Evolutionary conservation across 345 rosid genomes (phyloP).

Genomic region (Salix koriyanagi): DNA sequence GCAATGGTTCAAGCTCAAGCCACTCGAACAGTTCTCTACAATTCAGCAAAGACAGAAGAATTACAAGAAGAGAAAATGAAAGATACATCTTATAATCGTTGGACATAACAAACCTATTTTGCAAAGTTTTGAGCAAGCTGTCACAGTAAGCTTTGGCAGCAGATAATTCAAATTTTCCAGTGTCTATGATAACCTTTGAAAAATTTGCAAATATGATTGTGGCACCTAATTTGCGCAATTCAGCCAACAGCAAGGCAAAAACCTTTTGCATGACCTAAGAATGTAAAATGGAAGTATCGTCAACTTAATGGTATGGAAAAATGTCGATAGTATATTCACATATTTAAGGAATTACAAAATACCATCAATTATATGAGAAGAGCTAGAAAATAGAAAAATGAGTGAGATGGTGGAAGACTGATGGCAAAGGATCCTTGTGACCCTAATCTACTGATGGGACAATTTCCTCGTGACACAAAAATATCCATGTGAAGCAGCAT

Average conservation of each 20-base stretch:
- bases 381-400: background rate
- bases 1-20: constrained; percentile 77
- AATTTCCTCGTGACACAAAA: background rate
- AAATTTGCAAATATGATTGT: constrained; percentile 82
- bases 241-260: constrained; percentile 87
- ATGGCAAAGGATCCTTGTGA: background rate
- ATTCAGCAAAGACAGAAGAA: constrained; percentile 18
- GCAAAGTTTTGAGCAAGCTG: constrained; percentile 77
- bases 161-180: constrained; percentile 64
- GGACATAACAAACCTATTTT: constrained; percentile 50
- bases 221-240: constrained; percentile 91
- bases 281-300: constrained; percentile 1
- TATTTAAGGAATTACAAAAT: background rate
- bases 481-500: constrained; percentile 3
- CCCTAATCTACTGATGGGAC: background rate
- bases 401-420: background rate
- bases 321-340: background rate
- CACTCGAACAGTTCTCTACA: constrained; percentile 79
- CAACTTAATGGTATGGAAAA: background rate
- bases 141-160: constrained; percentile 84
- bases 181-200: constrained; percentile 80
- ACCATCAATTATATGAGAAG: background rate
- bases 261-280: constrained; percentile 91
- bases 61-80: constrained; percentile 9
- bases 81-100: background rate